Evolutionary conservation across 768 basidiomycete genomes (phyloP).

Genomic region (Lentinula raphanica): DNA sequence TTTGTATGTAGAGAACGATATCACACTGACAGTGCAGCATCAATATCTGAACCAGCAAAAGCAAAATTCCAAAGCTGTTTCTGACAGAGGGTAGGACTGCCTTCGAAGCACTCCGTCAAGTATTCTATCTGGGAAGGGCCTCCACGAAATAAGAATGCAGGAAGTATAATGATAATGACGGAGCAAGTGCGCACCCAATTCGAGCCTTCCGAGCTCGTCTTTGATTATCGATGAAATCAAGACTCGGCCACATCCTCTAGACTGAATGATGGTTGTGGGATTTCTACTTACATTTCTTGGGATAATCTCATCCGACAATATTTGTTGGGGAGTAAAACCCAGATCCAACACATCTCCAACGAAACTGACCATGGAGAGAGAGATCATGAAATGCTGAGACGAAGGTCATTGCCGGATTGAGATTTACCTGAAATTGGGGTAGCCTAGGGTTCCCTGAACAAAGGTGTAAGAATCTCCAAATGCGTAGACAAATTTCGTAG

Average conservation of each 20-base stretch:
- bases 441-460: conserved; percentile 43
- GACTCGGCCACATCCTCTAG: too few relatives aligned
- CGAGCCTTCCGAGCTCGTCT: conserved; percentile 52
- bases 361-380: too few relatives aligned
- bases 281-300: conserved; percentile 38
- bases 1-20: background rate
- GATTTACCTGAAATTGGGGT: conserved; percentile 44
- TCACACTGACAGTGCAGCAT: conserved; percentile 27
- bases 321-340: conserved; percentile 35
- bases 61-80: conserved; percentile 53
- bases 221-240: background rate
- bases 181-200: conserved; percentile 36
- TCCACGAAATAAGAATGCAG: too few relatives aligned
- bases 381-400: background rate
- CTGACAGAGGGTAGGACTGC: conserved; percentile 35
- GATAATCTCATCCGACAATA: conserved; percentile 40
- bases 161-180: background rate
- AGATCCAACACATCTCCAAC: conserved; percentile 42
- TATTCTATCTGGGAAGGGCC: conserved; percentile 40
- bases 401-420: background rate
- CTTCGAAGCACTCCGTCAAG: conserved; percentile 45
- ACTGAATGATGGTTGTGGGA: too few relatives aligned
- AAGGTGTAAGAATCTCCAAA: conserved; percentile 57
- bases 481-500: conserved; percentile 40
- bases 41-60: conserved; percentile 48